These are phyloP conservation scores for Parastagonospora avenae DNA, from an alignment of 2,329 filamentous ascomycete species.

Conservation along the genomic window DNA sequence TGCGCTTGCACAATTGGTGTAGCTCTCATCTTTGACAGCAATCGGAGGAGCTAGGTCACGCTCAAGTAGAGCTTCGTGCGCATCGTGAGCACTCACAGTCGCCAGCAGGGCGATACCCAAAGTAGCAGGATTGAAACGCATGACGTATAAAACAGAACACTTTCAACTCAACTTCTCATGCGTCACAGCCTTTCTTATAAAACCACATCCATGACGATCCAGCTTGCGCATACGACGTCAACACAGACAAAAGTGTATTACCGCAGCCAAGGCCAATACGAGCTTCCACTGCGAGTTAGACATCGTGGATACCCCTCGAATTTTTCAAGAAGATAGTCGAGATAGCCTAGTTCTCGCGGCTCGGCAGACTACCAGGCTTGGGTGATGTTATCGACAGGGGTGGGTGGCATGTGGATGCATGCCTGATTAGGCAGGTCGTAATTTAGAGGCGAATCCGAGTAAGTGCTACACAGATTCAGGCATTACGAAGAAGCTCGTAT, in stretches of 20 bases:
- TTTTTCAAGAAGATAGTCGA: slow-evolving; percentile 9
- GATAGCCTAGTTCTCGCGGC: slow-evolving; percentile 19
- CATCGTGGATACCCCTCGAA: slow-evolving; percentile 12
- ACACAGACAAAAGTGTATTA: slow-evolving; percentile 7
- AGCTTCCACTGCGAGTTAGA: slow-evolving; percentile 38
- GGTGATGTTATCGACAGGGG: slow-evolving; percentile 21
- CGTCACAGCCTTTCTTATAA: slow-evolving; percentile 15
- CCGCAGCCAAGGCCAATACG: slow-evolving; percentile 10
- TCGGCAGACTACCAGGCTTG: slow-evolving; percentile 27
- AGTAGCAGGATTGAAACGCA: slow-evolving; percentile 22
- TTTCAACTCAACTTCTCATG: background rate
- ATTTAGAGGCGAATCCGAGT: too few species aligned
- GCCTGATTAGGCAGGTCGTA: slow-evolving; percentile 33
- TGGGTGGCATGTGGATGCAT: slow-evolving; percentile 30
- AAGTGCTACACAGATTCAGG: too few species aligned
- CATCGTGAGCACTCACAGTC: slow-evolving; percentile 30
- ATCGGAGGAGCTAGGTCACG: slow-evolving; percentile 34
- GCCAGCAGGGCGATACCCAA: slow-evolving; percentile 20
- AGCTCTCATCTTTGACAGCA: slow-evolving; percentile 39
- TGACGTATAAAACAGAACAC: slow-evolving; percentile 4
- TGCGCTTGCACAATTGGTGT: slow-evolving; percentile 41
- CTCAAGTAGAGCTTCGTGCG: slow-evolving; percentile 33
- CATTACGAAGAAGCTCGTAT: too few species aligned
- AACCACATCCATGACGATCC: too few species aligned
- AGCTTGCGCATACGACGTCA: background rate